Conservation (phyloP, 352 stramenopile genomes). For the Phytophthora kernoviae region DNA sequence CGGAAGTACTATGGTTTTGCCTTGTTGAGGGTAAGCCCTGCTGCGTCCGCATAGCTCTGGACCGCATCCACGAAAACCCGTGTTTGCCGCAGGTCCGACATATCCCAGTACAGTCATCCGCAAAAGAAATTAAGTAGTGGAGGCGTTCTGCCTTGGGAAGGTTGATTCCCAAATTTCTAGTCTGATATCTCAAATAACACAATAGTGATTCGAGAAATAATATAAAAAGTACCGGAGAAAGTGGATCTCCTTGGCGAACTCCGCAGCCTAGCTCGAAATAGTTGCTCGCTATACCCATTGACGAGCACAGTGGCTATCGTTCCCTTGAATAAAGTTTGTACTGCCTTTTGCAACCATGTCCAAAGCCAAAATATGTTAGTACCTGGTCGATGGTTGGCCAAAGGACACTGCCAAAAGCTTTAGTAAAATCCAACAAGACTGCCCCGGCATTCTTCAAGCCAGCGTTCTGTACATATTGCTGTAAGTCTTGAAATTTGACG, state of each 20-base stretch:
- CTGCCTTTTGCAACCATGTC: not conserved
- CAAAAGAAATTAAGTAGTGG: constrained; percentile 9
- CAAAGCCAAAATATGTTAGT: constrained; percentile 14
- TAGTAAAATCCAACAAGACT: constrained; percentile 21
- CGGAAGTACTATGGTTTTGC: constrained; percentile 8
- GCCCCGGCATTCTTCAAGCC: not conserved
- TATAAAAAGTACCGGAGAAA: constrained; percentile 23
- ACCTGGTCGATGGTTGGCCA: constrained; percentile 16
- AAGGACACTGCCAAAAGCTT: constrained; percentile 23
- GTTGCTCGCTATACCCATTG: constrained; percentile 7
- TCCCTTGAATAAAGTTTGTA: constrained; percentile 10
- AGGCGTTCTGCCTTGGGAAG: not conserved
- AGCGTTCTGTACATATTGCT: not conserved
- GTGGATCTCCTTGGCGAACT: constrained; percentile 20
- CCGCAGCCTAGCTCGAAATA: constrained; percentile 17
- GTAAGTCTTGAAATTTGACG: constrained; percentile 15
- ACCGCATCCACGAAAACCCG: not conserved
- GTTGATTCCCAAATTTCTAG: too few species aligned
- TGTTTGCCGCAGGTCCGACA: constrained; percentile 2
- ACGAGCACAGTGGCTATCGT: constrained; percentile 20
- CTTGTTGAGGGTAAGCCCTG: constrained; percentile 8
- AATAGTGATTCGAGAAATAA: constrained; percentile 15
- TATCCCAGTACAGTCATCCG: constrained; percentile 15
- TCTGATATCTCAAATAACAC: constrained; percentile 4
- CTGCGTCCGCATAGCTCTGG: not conserved